A percentile compares a stretch with the other conserved stretches of the same genome.
phyloP scores from a whole-genome alignment of 2,329 filamentous ascomycete species.

The Alternaria postmessia region DNA sequence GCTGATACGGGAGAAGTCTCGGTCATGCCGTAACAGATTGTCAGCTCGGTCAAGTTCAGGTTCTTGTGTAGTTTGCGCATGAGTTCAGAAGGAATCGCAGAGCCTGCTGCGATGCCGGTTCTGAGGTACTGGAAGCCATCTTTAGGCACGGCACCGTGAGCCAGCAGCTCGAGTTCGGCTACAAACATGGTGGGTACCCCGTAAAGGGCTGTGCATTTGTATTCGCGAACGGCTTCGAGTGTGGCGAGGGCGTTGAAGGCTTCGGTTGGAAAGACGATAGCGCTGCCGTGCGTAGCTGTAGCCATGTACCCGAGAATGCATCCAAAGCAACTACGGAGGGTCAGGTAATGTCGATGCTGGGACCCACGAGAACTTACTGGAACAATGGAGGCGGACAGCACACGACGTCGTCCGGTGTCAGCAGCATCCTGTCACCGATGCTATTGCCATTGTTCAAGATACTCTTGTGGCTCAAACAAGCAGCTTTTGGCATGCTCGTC shows the following conservation, averaged over 20 bases:
- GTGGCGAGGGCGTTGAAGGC: slow-evolving; percentile 83
- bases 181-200: slow-evolving; percentile 95
- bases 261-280: slow-evolving; percentile 85
- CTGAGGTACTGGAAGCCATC: slow-evolving; percentile 70
- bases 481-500: slow-evolving; percentile 88
- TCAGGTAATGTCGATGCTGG: slow-evolving; percentile 5
- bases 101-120: slow-evolving; percentile 93
- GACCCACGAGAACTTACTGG: slow-evolving; percentile 44
- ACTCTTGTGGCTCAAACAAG: slow-evolving; percentile 82
- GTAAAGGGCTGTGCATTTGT: slow-evolving; percentile 75
- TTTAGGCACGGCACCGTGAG: slow-evolving; percentile 54
- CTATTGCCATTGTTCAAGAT: slow-evolving; percentile 92
- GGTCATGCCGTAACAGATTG: slow-evolving; percentile 97
- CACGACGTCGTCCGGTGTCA: slow-evolving; percentile 74
- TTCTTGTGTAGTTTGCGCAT: slow-evolving; percentile 78
- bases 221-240: slow-evolving; percentile 69
- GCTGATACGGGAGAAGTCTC: slow-evolving; percentile 78
- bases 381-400: slow-evolving; percentile 68
- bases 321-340: slow-evolving; percentile 74
- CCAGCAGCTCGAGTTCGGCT: slow-evolving; percentile 82
- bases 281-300: slow-evolving; percentile 81
- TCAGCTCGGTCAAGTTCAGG: slow-evolving; percentile 81
- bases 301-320: slow-evolving; percentile 95
- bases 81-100: slow-evolving; percentile 80
- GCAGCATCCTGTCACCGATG: slow-evolving; percentile 84